Evolutionary conservation across 805 yeast species (phyloP).

Genomic region (Priceomyces fermenticarens): DNA sequence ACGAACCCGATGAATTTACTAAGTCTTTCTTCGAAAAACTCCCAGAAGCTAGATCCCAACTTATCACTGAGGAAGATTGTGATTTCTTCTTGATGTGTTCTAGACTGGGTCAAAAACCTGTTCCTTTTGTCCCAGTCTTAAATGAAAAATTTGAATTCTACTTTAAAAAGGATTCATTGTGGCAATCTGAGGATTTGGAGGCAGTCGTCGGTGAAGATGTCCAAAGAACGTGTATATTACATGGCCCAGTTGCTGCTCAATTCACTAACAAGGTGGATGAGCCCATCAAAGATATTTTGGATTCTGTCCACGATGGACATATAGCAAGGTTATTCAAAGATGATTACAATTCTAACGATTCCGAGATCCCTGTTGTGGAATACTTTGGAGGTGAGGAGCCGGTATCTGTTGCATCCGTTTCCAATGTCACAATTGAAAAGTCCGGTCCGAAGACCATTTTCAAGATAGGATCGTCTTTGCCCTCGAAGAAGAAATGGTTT

Average conservation of each 20-base stretch:
- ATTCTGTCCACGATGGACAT: conserved; percentile 87
- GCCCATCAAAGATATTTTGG: conserved; percentile 89
- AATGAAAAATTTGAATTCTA: conserved; percentile 92
- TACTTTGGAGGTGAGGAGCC: conserved; percentile 71
- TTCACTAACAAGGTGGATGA: conserved; percentile 83
- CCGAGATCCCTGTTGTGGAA: conserved; percentile 82
- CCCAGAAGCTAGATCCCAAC: conserved; percentile 75
- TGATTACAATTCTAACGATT: conserved; percentile 64
- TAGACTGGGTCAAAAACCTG: conserved; percentile 90
- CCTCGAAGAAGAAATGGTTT: conserved; percentile 58
- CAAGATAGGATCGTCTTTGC: conserved; percentile 38
- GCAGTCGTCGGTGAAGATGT: conserved; percentile 96
- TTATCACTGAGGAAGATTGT: conserved; percentile 91
- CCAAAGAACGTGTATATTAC: conserved; percentile 97
- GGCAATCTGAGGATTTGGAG: conserved; percentile 98
- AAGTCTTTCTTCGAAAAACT: conserved; percentile 62
- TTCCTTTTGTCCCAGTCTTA: conserved; percentile 93
- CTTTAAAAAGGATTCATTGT: conserved; percentile 97
- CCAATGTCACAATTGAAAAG: conserved; percentile 35
- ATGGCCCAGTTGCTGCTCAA: conserved; percentile 98
- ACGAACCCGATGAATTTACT: conserved; percentile 57
- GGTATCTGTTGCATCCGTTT: conserved; percentile 20
- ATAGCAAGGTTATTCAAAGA: conserved; percentile 66
- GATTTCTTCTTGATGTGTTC: conserved; percentile 83
- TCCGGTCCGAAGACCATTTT: conserved; percentile 29